Evolutionary conservation across 345 rosid genomes (phyloP).

Genomic region (Pelargonium nanum): DNA sequence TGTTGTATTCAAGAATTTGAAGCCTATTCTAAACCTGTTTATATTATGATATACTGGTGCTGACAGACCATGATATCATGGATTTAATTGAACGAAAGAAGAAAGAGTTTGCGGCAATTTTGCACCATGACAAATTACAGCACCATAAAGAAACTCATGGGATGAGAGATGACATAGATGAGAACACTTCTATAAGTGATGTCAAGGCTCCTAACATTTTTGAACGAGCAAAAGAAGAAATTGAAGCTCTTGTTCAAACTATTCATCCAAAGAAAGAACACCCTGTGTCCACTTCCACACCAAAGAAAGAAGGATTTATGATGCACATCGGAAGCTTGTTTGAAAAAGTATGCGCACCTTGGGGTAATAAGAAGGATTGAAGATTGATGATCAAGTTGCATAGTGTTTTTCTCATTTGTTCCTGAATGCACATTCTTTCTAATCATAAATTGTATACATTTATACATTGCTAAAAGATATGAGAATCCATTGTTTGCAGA

Average conservation of each 20-base stretch:
- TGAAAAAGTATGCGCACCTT: conserved; percentile 38
- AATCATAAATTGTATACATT: too few species aligned
- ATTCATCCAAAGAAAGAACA: conserved; percentile 34
- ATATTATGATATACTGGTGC: not conserved
- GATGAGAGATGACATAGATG: conserved; percentile 33
- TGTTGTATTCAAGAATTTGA: not conserved
- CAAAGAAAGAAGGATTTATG: conserved; percentile 28
- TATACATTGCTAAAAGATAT: too few species aligned
- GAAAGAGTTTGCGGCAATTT: conserved; percentile 33
- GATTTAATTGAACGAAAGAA: conserved; percentile 29
- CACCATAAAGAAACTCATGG: conserved; percentile 44
- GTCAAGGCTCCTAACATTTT: conserved; percentile 50
- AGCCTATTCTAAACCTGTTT: not conserved
- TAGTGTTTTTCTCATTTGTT: too few species aligned
- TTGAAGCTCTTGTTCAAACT: conserved; percentile 39
- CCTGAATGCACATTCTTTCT: too few species aligned
- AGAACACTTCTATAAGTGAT: conserved; percentile 26
- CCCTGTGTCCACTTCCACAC: conserved; percentile 10
- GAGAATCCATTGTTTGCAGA: too few species aligned
- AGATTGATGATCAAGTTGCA: too few species aligned
- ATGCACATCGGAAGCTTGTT: conserved; percentile 34
- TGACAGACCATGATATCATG: conserved; percentile 12
- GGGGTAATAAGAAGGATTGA: conserved; percentile 19
- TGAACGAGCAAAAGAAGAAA: conserved; percentile 45
- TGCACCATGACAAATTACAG: conserved; percentile 12